Percentiles rank a stretch among this genome's conserved stretches.
These are phyloP conservation scores for Melanomma pulvis-pyrius DNA, from an alignment of 495 filamentous ascomycete species.

Conservation along the genomic window DNA sequence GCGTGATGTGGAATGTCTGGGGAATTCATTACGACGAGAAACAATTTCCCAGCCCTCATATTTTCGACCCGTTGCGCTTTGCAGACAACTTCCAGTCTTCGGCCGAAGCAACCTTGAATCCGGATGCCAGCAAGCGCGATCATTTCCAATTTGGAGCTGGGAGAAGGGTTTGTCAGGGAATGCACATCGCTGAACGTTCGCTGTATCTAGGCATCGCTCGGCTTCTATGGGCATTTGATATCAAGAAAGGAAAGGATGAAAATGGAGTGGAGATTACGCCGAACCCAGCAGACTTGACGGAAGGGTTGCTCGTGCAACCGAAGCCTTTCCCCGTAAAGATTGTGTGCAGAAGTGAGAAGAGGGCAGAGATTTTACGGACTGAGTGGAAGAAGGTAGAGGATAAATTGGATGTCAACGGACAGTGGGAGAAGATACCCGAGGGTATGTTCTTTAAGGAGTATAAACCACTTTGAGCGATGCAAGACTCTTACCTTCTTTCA, in stretches of 20 bases:
- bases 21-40: slow-evolving; percentile 40
- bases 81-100: slow-evolving; percentile 2
- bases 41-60: slow-evolving; percentile 42
- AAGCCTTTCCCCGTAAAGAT: background rate
- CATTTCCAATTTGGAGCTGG: slow-evolving; percentile 24
- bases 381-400: slow-evolving; percentile 52
- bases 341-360: slow-evolving; percentile 45
- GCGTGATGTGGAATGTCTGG: slow-evolving; percentile 34
- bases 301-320: slow-evolving; percentile 1
- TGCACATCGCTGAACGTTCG: slow-evolving; percentile 18
- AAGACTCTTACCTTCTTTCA: too few relatives aligned
- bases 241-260: slow-evolving; percentile 7
- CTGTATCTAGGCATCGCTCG: slow-evolving; percentile 15
- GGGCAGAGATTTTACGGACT: slow-evolving; percentile 43
- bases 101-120: background rate
- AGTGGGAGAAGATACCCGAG: slow-evolving; percentile 13
- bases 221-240: slow-evolving; percentile 24
- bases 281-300: background rate
- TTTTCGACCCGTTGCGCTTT: slow-evolving; percentile 22
- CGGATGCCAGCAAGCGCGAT: slow-evolving; percentile 7
- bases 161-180: slow-evolving; percentile 20
- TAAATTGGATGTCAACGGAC: slow-evolving; percentile 29
- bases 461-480: too few relatives aligned
- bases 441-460: too few relatives aligned
- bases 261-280: slow-evolving; percentile 2